Conservation (phyloP, 169 alveolate genomes). For the Eimeria praecox region DNA sequence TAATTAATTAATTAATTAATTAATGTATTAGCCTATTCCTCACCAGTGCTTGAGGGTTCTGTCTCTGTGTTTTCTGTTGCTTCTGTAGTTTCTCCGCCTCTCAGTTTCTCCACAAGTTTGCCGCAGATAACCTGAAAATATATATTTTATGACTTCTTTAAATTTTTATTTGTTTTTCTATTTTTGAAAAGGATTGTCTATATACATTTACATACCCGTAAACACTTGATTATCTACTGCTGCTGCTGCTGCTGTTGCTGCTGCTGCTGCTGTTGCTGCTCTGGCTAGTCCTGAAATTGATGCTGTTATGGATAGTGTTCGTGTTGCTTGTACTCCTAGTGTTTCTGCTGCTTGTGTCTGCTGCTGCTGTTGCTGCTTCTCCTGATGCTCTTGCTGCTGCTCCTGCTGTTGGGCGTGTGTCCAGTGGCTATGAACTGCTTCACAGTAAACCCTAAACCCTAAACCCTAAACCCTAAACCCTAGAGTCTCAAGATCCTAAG, state of each 20-base stretch:
- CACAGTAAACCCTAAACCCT: neutral
- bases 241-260: slow-evolving; percentile 17
- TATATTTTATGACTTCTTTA: no score
- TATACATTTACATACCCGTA: no score
- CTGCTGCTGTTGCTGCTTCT: neutral
- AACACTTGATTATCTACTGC: no score
- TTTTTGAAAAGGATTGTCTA: no score
- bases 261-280: slow-evolving; percentile 2
- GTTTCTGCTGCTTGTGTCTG: neutral
- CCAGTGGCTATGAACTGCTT: no score
- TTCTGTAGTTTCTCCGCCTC: neutral
- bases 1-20: no score
- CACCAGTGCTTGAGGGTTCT: neutral
- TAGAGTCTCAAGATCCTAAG: neutral
- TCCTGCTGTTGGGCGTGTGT: neutral
- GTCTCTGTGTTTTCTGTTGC: neutral
- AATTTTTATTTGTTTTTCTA: neutral
- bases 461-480: neutral
- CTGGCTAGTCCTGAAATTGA: neutral
- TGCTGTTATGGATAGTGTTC: neutral
- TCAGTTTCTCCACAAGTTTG: slow-evolving; percentile 18
- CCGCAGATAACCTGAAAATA: slow-evolving; percentile 11
- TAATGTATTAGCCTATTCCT: no score
- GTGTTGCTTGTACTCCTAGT: neutral
- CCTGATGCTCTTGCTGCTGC: neutral